Conservation (phyloP, 345 rosid species). For the Lepidium africanum region DNA sequence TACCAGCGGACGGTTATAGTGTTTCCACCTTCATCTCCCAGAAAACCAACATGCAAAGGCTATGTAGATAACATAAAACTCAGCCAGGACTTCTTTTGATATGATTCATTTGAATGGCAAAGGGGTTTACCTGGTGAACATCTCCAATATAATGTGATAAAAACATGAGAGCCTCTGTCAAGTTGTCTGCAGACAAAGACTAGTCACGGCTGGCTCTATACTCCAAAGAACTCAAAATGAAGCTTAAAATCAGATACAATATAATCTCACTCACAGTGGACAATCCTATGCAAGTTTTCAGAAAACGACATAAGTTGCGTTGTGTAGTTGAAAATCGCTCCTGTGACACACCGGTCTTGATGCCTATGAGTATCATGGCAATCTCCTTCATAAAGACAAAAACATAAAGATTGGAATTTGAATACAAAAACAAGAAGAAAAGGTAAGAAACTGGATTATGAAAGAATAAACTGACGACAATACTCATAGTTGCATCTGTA, state of each 20-base stretch:
- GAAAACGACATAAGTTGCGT: slow-evolving; percentile 52
- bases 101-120: background rate
- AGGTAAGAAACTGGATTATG: background rate
- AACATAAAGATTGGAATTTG: background rate
- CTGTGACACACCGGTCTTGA: slow-evolving; percentile 67
- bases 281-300: slow-evolving; percentile 21
- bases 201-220: background rate
- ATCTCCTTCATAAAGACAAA: slow-evolving; percentile 56
- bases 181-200: slow-evolving; percentile 52
- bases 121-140: slow-evolving; percentile 69
- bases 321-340: slow-evolving; percentile 84
- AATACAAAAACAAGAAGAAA: background rate
- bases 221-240: background rate
- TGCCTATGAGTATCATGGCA: slow-evolving; percentile 68
- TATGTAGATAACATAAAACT: slow-evolving; percentile 25
- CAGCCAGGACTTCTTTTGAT: background rate
- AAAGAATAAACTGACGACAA: slow-evolving; percentile 48
- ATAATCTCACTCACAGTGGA: slow-evolving; percentile 40
- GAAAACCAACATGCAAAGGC: slow-evolving; percentile 93
- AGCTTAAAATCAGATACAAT: slow-evolving; percentile 2
- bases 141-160: slow-evolving; percentile 84
- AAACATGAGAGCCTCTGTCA: slow-evolving; percentile 91
- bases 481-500: slow-evolving; percentile 77
- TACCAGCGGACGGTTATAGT: slow-evolving; percentile 77
- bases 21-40: slow-evolving; percentile 93